Conservation (phyloP, 495 filamentous ascomycete species). For the Amorphotheca resinae region DNA sequence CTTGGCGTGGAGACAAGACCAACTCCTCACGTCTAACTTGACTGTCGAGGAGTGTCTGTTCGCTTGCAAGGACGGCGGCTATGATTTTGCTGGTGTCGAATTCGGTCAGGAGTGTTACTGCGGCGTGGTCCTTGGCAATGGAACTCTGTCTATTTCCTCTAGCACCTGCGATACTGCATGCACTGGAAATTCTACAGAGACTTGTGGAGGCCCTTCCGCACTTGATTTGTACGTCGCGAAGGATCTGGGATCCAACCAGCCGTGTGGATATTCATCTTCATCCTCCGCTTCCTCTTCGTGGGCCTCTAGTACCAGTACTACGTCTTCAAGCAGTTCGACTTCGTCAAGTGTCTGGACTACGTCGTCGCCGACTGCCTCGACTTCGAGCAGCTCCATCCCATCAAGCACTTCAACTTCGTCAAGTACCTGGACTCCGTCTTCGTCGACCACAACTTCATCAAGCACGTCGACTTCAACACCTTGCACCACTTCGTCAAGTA, state of each 20-base stretch:
- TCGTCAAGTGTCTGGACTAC: conserved; percentile 1
- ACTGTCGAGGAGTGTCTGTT: conserved; percentile 26
- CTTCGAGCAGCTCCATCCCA: background rate
- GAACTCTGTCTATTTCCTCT: conserved; percentile 25
- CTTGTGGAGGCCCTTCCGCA: conserved; percentile 32
- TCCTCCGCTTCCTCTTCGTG: conserved; percentile 5
- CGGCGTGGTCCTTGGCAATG: conserved; percentile 27
- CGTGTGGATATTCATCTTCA: conserved; percentile 26
- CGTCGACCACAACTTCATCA: background rate
- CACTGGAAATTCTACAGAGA: conserved; percentile 32
- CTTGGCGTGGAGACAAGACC: conserved; percentile 33
- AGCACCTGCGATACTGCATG: conserved; percentile 33
- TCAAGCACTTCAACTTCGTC: background rate
- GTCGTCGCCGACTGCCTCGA: conserved; percentile 2
- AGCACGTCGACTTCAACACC: conserved; percentile 2
- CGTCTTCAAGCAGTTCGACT: background rate
- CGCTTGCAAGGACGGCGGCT: conserved; percentile 33
- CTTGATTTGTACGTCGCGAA: conserved; percentile 32
- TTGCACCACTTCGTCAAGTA: conserved; percentile 1
- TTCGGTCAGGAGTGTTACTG: conserved; percentile 30
- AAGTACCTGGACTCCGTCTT: background rate
- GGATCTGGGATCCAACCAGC: conserved; percentile 29
- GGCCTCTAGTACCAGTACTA: background rate
- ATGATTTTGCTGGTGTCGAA: conserved; percentile 39
- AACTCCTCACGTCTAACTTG: conserved; percentile 24